Percentiles rank a stretch among this genome's conserved stretches.
These are phyloP conservation scores for Grosmannia serpens DNA, from an alignment of 2,329 filamentous ascomycete species.

Conservation along the genomic window DNA sequence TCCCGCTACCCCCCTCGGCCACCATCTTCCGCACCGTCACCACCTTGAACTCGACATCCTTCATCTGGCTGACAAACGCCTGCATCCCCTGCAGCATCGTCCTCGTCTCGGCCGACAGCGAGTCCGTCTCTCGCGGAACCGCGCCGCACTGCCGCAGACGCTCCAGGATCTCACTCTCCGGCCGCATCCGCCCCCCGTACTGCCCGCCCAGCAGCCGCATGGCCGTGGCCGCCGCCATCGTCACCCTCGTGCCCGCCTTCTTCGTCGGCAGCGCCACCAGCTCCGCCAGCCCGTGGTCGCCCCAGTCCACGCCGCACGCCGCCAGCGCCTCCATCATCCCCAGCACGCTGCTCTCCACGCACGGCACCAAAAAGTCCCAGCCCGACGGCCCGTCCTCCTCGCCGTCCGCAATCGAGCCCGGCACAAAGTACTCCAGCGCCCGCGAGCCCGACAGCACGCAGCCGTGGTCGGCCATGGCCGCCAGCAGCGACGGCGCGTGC, in stretches of 20 bases:
- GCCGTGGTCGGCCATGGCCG: conserved; percentile 9
- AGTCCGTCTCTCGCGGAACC: neutral
- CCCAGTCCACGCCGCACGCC: conserved; percentile 6
- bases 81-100: neutral
- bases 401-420: conserved; percentile 3
- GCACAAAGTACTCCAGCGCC: conserved; percentile 11
- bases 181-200: neutral
- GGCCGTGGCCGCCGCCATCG: neutral
- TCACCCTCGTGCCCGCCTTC: neutral
- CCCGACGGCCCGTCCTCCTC: conserved; percentile 3
- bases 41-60: neutral
- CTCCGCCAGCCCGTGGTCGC: neutral
- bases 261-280: neutral
- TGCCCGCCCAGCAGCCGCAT: neutral
- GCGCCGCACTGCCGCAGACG: neutral
- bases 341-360: neutral
- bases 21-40: neutral
- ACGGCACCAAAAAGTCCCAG: conserved; percentile 12
- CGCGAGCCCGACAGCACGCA: conserved; percentile 10
- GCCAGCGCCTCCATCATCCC: conserved; percentile 11
- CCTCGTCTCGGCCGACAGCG: neutral
- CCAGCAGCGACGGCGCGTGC: conserved; percentile 4
- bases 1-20: neutral
- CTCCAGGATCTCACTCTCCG: neutral
- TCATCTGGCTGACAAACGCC: neutral